Base-by-base conservation (phyloP, 2,329 filamentous ascomycete genomes). In the Talaromyces funiculosus region DNA sequence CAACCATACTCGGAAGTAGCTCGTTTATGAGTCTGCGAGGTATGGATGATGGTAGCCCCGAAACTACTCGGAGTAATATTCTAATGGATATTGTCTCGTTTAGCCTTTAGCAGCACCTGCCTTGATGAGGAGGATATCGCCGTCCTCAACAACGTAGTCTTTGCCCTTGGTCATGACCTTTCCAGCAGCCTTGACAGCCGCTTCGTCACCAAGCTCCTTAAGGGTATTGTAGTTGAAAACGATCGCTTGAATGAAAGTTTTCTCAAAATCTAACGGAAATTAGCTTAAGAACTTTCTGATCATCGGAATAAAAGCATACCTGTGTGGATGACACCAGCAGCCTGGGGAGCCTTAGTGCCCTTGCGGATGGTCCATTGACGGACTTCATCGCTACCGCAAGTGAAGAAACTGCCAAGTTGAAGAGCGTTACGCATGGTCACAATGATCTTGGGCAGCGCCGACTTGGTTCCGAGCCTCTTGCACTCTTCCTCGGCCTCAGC, bases 91-190 rank as follows among this genome's bases (percentile, higher is more conserved):
- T 53, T 37, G 16, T 18, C 20, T 20, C 14, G 20, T 45, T 61
- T 75, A 80, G 64, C 67, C 69, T 72, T 79, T 81, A 60, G 80
- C 77, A 68, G 77, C 80, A 72, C 77, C 78, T 67, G 75, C 75
- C 84, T 97, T 97, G 83, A 97, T 92, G 69, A 96, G 84, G 67
- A 97, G 74, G 68, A 88, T 85, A 72, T 88, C 79, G 54, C 79
- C 79, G 65, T 81, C 80, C 69, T 79, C 74, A 31, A 80, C 76
- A 54, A 78, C 84, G 75, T 99, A 97, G 56, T 97, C 93, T 82
- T 97, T 97, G 73, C 94, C 94, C 84, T 99, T 99, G 62, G 93
- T 97, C 88, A 96, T 90, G 67, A 99, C 77, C 82, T 99, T 99
- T 70, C 94, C 94, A 77, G 93, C 93, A 26, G 93, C 85, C 82